Evolutionary conservation across 257 asterid genomes (phyloP).

Genomic region (Osmanthus fragrans): DNA sequence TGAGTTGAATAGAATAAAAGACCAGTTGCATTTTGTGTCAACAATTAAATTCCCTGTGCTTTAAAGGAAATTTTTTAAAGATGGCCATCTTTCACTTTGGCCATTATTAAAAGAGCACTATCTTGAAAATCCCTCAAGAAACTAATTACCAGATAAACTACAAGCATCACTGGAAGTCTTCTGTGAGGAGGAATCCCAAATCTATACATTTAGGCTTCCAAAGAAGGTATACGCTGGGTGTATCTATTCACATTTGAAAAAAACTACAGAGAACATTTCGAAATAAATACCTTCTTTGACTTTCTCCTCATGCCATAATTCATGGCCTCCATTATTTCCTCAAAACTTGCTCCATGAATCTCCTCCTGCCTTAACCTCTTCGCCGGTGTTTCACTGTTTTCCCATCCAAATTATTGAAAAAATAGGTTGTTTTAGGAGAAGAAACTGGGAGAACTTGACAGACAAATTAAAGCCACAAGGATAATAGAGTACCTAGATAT

Average conservation of each 20-base stretch:
- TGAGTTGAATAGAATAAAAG: constrained; percentile 3
- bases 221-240: neutral
- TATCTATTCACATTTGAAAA: neutral
- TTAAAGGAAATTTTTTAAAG: neutral
- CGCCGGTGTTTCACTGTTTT: constrained; percentile 46
- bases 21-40: neutral
- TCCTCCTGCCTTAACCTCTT: constrained; percentile 69
- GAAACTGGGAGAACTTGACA: neutral
- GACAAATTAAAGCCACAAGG: neutral
- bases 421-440: neutral
- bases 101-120: neutral
- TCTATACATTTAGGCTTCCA: constrained; percentile 16
- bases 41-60: neutral
- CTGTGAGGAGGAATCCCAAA: neutral
- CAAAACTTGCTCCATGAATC: constrained; percentile 51
- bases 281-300: constrained; percentile 61
- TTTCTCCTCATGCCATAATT: constrained; percentile 57
- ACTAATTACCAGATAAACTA: neutral
- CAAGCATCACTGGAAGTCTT: neutral
- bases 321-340: constrained; percentile 78
- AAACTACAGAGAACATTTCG: neutral
- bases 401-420: neutral
- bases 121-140: neutral
- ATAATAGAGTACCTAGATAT: neutral
- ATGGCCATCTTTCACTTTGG: neutral